These are phyloP conservation scores for Babesia microti DNA, from an alignment of 169 alveolate species.

Conservation along the genomic window DNA sequence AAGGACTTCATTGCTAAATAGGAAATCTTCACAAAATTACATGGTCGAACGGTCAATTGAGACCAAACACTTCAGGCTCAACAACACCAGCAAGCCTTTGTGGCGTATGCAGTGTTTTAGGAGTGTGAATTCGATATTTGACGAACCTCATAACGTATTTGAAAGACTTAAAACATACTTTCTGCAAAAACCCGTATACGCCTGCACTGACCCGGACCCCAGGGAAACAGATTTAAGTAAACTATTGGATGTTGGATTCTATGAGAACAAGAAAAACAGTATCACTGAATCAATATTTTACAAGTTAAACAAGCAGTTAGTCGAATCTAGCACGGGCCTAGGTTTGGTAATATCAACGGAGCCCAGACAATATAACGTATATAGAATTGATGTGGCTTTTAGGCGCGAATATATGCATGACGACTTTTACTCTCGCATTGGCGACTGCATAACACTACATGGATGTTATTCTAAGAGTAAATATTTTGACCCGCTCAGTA, in stretches of 20 bases:
- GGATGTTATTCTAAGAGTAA: slow-evolving; percentile 64
- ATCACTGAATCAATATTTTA: slow-evolving; percentile 55
- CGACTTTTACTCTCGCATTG: slow-evolving; percentile 60
- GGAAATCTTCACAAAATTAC: slow-evolving; percentile 57
- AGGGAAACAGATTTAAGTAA: slow-evolving; percentile 48
- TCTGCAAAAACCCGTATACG: slow-evolving; percentile 52
- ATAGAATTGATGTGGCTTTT: slow-evolving; percentile 60
- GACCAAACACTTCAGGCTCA: slow-evolving; percentile 45
- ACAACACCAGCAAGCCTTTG: slow-evolving; percentile 44
- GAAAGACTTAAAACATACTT: slow-evolving; percentile 65
- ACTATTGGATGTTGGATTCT: slow-evolving; percentile 55
- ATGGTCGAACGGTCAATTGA: slow-evolving; percentile 60
- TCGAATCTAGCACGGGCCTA: slow-evolving; percentile 46
- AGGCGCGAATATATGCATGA: slow-evolving; percentile 52
- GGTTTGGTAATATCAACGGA: slow-evolving; percentile 47
- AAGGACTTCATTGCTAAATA: slow-evolving; percentile 53
- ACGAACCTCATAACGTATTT: slow-evolving; percentile 48
- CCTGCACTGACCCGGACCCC: slow-evolving; percentile 42
- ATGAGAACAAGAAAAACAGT: slow-evolving; percentile 53
- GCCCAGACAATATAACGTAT: slow-evolving; percentile 34
- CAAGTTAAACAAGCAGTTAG: slow-evolving; percentile 50
- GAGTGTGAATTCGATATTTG: slow-evolving; percentile 61
- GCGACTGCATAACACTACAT: slow-evolving; percentile 63
- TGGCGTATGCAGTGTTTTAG: slow-evolving; percentile 70
- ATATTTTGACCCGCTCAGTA: slow-evolving; percentile 64